Evolutionary conservation across 2,329 filamentous ascomycete species (phyloP).

Genomic region (Cladobotryum mycophilum): DNA sequence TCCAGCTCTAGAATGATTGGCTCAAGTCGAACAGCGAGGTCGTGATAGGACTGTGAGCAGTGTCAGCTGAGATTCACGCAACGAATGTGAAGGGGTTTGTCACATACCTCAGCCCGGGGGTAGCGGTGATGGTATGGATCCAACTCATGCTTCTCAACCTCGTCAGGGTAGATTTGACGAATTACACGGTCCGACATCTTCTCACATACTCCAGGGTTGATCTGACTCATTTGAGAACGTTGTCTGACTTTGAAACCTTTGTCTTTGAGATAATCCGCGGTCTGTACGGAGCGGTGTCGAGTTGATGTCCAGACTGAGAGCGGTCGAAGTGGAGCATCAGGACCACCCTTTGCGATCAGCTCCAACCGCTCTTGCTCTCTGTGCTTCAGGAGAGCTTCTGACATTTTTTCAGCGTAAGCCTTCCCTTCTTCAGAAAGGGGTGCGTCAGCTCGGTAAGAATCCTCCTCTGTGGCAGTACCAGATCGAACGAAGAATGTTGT

Average conservation of each 20-base stretch:
- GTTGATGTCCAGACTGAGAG: slow-evolving; percentile 95
- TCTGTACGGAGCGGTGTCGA: slow-evolving; percentile 82
- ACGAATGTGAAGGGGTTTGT: neutral
- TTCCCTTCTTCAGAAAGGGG: slow-evolving; percentile 73
- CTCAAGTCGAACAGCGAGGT: slow-evolving; percentile 93
- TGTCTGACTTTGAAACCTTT: slow-evolving; percentile 82
- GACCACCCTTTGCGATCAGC: slow-evolving; percentile 61
- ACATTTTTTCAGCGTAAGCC: slow-evolving; percentile 80
- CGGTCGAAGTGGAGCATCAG: slow-evolving; percentile 64
- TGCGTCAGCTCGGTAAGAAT: slow-evolving; percentile 87
- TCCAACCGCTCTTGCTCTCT: slow-evolving; percentile 73
- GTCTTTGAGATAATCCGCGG: slow-evolving; percentile 71
- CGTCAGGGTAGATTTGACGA: slow-evolving; percentile 75
- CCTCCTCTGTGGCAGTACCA: slow-evolving; percentile 79
- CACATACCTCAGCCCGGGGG: slow-evolving; percentile 74
- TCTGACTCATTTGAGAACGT: slow-evolving; percentile 91
- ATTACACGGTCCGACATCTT: slow-evolving; percentile 83
- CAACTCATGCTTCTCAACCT: slow-evolving; percentile 84
- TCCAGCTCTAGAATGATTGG: slow-evolving; percentile 97
- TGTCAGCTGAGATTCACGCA: slow-evolving; percentile 11
- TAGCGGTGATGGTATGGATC: slow-evolving; percentile 98
- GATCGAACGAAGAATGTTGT: slow-evolving; percentile 90
- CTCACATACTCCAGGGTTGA: slow-evolving; percentile 94
- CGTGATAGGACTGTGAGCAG: slow-evolving; percentile 78
- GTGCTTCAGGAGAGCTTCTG: slow-evolving; percentile 73